A percentile compares a stretch with the other conserved stretches of the same genome.
phyloP scores from a whole-genome alignment of 1,284 basidiomycete species.

The Malassezia nana region DNA sequence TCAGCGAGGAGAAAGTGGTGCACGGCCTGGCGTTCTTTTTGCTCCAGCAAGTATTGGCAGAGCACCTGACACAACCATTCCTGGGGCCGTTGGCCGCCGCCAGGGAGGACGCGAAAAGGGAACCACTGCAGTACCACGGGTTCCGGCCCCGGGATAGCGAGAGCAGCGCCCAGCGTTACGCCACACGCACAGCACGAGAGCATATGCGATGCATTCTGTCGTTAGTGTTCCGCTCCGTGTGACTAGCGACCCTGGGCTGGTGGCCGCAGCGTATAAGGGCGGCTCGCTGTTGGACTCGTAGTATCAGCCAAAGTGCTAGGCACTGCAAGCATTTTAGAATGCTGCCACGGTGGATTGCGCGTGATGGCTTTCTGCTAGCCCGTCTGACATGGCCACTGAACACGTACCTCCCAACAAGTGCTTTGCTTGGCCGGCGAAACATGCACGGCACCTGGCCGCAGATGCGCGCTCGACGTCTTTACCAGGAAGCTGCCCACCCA shows the following conservation, averaged over 20 bases:
- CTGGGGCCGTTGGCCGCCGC: neutral
- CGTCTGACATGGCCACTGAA: slow-evolving; percentile 2
- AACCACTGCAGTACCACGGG: slow-evolving; percentile 5
- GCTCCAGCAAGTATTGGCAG: slow-evolving; percentile 13
- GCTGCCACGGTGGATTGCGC: slow-evolving; percentile 9
- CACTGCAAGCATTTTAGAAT: slow-evolving; percentile 7
- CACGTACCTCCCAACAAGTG: slow-evolving; percentile 17
- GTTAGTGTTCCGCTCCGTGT: slow-evolving; percentile 11
- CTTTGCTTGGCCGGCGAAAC: neutral
- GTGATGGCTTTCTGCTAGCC: slow-evolving; percentile 18
- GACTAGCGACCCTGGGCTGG: neutral
- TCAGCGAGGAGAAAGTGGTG: slow-evolving; percentile 11
- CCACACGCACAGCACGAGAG: neutral
- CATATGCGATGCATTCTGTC: neutral
- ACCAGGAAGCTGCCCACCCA: slow-evolving; percentile 11
- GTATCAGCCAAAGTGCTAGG: slow-evolving; percentile 16
- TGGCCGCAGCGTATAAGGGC: slow-evolving; percentile 8
- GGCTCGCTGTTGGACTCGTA: slow-evolving; percentile 16
- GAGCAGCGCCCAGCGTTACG: neutral
- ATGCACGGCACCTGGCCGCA: neutral
- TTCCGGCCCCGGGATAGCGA: neutral
- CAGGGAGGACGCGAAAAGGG: neutral
- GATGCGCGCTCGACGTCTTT: slow-evolving; percentile 2
- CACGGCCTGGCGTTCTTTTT: slow-evolving; percentile 16
- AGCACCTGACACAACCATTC: neutral